Evolutionary conservation across 495 filamentous ascomycete species (phyloP), one percentile per base, ranked within the genome.

Genomic region (Aspergillus mulundensis): DNA sequence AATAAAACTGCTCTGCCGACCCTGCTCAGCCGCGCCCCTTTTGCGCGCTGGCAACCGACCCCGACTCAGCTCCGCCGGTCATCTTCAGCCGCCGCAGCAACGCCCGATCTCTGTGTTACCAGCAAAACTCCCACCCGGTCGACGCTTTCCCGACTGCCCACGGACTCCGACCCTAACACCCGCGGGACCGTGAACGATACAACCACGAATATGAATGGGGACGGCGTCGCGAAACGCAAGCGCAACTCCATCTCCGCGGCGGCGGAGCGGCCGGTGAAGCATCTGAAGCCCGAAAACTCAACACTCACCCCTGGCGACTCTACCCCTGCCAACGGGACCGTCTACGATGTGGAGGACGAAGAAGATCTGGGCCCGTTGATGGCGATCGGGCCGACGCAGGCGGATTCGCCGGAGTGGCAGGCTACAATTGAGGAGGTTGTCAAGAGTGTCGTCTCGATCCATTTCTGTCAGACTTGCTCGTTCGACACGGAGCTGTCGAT

Each of bases 391-490:
- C 68, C 78, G 45, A 79, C 82, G 1, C 77, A 84, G 30, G 83
- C 89, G 38, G 92, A 98, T 62, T 92, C 90, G 8, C 90, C 87
- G 24, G 95, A 98, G 72, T 99, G 94, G 94, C 95, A 97, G 68
- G 87, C 84, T 12, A 96, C 92, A 3, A 96, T 99, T 59, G 91
- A 97, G 75, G 84, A 81, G 40, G 95, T 97, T 2, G 92, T 99
- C 20, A 81, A 83, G 59, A 95, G 88, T 50, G 94, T 97, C 1
- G 95, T 99, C 28, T 95, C 91, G 12, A 97, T 99, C 68, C 89
- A 95, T 58, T 99, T 99, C 77, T 97, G 93, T 68, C 93, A 97
- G 76, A 97, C 95, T 0, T 96, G 90, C 72, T 91, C 94, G 5
- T 99, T 99, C 67, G 94, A 99, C 67, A 97, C 94, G 15, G 95